Percentiles rank a stretch among this genome's conserved stretches.
These are phyloP conservation scores for Pulicaria dysenterica DNA, from an alignment of 129 eudicot genomes.

Conservation along the genomic window DNA sequence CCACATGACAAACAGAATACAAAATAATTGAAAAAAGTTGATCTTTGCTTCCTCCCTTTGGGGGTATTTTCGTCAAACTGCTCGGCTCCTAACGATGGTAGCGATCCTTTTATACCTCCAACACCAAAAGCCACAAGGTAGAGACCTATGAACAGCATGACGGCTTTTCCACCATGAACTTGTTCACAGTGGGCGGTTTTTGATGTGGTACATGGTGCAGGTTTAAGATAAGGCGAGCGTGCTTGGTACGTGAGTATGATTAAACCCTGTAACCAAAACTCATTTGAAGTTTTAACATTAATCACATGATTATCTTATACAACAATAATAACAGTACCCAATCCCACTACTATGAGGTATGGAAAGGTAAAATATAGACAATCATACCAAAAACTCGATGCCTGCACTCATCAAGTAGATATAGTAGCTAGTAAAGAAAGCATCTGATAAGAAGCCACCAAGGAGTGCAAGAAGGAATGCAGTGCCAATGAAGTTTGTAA, in stretches of 20 bases:
- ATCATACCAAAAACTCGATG: slow-evolving; percentile 70
- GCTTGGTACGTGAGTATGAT: slow-evolving; percentile 71
- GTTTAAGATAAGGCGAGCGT: slow-evolving; percentile 51
- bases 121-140: slow-evolving; percentile 82
- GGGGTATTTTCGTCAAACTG: slow-evolving; percentile 73
- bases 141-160: slow-evolving; percentile 73
- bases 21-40: slow-evolving; percentile 77
- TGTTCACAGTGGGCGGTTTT: slow-evolving; percentile 39
- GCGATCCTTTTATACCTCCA: slow-evolving; percentile 86
- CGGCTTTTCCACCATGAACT: slow-evolving; percentile 62
- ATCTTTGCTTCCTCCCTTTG: slow-evolving; percentile 71
- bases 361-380: too few species aligned
- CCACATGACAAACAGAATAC: slow-evolving; percentile 74
- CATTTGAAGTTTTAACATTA: background rate
- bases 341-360: too few species aligned
- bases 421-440: slow-evolving; percentile 58
- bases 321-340: too few species aligned
- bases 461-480: slow-evolving; percentile 84
- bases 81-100: slow-evolving; percentile 86
- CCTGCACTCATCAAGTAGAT: slow-evolving; percentile 61
- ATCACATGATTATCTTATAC: background rate
- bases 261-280: slow-evolving; percentile 53
- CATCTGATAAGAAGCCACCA: slow-evolving; percentile 87
- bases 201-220: slow-evolving; percentile 48
- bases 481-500: slow-evolving; percentile 91